Base-by-base conservation (phyloP, 1,139 yeast genomes). In the Zygosaccharomyces pseudobailii region DNA sequence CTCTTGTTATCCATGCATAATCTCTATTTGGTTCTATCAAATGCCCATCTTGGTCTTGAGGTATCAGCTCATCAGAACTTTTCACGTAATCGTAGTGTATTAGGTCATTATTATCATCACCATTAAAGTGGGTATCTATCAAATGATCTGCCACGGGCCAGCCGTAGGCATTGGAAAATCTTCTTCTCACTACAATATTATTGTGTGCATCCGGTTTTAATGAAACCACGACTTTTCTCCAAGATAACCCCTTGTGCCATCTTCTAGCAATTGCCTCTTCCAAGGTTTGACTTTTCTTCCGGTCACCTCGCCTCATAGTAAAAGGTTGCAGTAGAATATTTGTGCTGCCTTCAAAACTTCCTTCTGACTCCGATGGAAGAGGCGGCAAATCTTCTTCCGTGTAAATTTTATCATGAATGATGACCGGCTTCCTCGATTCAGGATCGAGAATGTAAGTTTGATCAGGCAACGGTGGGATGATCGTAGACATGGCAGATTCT, bases 151-250 rank as follows among this genome's bases (percentile, higher is more conserved):
- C 73, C 0, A 90, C 95, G 0, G 87, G 88, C 98, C 98, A 92
- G 2, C 98, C 98, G 68, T 86, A 89, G 0, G 97, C 97, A 69
- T 92, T 92, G 3, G 95, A 81, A 71, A 87, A 92, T 51, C 90
- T 70, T 57, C 98, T 73, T 54, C 98, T 71, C 1, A 92, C 98
- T 27, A 88, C 75, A 40, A 92, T 89, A 59, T 90, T 94, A 62
- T 92, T 92, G 62, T 92, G 98, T 0, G 98, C 97, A 67, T 92
- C 98, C 0, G 97, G 96, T 54, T 82, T 80, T 50, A 92, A 68
- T 36, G 82, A 79, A 0, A 90, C 96, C 21, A 94, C 71, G 0
- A 94, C 96, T 67, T 92, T 92, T 36, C 97, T 73, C 98, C 98
- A 92, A 3, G 78, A 68, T 82, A 88, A 75, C 9, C 78, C 82